phyloP scores from a whole-genome alignment of 2,329 filamentous ascomycete species.

The Neoascochyta sp. region DNA sequence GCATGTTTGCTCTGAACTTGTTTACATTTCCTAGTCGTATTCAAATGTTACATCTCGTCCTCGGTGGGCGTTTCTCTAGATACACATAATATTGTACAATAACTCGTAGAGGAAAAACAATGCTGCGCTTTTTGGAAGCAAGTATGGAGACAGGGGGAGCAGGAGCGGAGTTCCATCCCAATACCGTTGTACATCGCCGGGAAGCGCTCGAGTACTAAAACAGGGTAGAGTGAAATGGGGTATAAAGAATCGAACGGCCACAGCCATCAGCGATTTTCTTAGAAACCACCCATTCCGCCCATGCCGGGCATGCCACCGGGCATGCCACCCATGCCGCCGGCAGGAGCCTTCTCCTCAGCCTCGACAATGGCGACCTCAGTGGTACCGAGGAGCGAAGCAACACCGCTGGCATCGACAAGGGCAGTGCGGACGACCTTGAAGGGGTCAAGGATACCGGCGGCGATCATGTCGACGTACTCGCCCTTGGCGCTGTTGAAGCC shows the following conservation, averaged over 20 bases:
- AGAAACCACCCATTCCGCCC: slow-evolving; percentile 61
- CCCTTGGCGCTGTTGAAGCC: slow-evolving; percentile 95
- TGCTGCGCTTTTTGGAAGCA: slow-evolving; percentile 34
- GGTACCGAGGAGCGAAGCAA: slow-evolving; percentile 93
- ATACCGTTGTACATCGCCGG: slow-evolving; percentile 35
- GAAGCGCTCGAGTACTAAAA: slow-evolving; percentile 29
- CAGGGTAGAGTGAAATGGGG: slow-evolving; percentile 33
- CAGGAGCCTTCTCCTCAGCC: slow-evolving; percentile 81
- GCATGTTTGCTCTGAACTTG: slow-evolving; percentile 18
- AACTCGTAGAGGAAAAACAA: slow-evolving; percentile 24
- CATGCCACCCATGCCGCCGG: slow-evolving; percentile 61
- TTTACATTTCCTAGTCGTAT: slow-evolving; percentile 28
- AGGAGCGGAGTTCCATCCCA: slow-evolving; percentile 38
- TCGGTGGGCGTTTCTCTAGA: slow-evolving; percentile 26
- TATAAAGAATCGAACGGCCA: slow-evolving; percentile 24
- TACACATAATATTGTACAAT: slow-evolving; percentile 39
- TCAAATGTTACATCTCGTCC: slow-evolving; percentile 32
- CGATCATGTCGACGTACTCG: slow-evolving; percentile 99
- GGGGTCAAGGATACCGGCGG: slow-evolving; percentile 93
- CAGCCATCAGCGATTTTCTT: slow-evolving; percentile 27
- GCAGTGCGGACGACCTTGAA: slow-evolving; percentile 99
- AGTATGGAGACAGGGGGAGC: slow-evolving; percentile 24
- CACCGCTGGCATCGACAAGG: slow-evolving; percentile 89
- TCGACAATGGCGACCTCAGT: slow-evolving; percentile 98
- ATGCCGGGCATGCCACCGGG: slow-evolving; percentile 40